Evolutionary conservation across 345 rosid species (phyloP), one percentile per base, ranked within the genome.

Genomic region (Hevea brasiliensis): DNA sequence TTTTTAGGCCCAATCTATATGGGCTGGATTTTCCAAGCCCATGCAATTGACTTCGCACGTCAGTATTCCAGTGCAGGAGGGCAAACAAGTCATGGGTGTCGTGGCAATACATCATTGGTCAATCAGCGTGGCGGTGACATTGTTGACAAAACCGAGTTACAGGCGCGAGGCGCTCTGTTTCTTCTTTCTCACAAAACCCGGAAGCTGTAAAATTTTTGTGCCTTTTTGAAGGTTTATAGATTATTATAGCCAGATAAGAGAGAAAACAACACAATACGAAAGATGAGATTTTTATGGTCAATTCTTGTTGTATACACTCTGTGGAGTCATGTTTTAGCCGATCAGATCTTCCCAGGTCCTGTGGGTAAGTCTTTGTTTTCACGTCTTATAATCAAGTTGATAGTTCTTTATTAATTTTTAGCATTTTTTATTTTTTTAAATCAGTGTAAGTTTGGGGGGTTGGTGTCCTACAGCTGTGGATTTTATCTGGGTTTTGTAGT

Each of bases 261-360:
- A 18, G 24, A 45, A 8, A 8, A 27, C 24, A 21, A 7, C 13
- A n/a, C 2, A n/a, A 6, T 1, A 42, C n/a, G 7, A 73, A 75
- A 63, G 61, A 67, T 80, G 84, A 18, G 26, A 67, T 48, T 72
- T 57, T 60, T 75, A 24, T 74, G 48, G 73, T n/a, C 82, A 3
- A 37, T 83, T 18, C 60, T 87, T 7, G 23, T 82, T 48, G n/a
- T 75, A 10, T 64, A 59, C 21, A 53, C 70, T 67, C 61, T 87
- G 7, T 67, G 72, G 76, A 72, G 54, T 68, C 35, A 54, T 60
- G 94, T 81, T 24, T 76, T 65, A 42, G 81, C 91, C 35, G 89
- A 90, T 73, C 93, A 84, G 84, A 82, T 93, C 88, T 86, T 87
- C 65, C 81, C 87, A 35, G 79, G 89, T 87, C 92, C 85, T 56